phyloP scores from a whole-genome alignment of 441 rosid species.

The Populus hybrid region DNA sequence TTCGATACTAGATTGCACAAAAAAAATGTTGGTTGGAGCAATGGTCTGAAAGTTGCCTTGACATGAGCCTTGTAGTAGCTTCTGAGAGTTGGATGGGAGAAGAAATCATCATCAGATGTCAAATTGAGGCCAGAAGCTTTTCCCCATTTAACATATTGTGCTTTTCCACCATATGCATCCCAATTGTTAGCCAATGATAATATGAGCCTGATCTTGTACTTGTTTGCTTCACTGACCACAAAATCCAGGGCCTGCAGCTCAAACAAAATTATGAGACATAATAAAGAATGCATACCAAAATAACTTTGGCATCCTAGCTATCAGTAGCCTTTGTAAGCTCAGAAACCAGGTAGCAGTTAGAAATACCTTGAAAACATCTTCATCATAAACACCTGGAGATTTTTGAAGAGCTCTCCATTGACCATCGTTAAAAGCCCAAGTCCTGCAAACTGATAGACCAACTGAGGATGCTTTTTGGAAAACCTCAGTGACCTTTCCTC shows the following conservation, averaged over 20 bases:
- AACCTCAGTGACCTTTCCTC: conserved; percentile 75
- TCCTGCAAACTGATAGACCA: conserved; percentile 85
- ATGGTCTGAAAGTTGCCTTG: conserved; percentile 43
- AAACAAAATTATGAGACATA: not conserved
- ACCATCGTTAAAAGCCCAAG: conserved; percentile 96
- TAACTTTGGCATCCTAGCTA: not conserved
- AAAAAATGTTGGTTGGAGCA: not conserved
- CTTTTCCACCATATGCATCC: conserved; percentile 92
- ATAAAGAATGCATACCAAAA: too few relatives aligned
- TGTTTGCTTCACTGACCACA: conserved; percentile 83
- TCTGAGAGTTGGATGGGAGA: conserved; percentile 71
- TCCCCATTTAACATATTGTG: conserved; percentile 93
- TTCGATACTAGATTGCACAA: not conserved
- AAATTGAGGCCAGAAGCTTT: conserved; percentile 79
- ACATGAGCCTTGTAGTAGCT: conserved; percentile 77
- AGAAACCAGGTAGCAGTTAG: conserved; percentile 1
- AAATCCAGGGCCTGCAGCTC: conserved; percentile 72
- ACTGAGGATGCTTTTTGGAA: conserved; percentile 82
- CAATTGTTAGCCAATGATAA: conserved; percentile 78
- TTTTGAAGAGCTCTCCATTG: conserved; percentile 95
- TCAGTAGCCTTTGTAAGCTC: conserved; percentile 1
- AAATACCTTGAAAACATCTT: conserved; percentile 82
- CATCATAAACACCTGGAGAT: conserved; percentile 81
- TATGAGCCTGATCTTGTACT: conserved; percentile 87
- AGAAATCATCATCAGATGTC: conserved; percentile 89